Conservation (phyloP, 1,284 basidiomycete genomes). For the Cystobasidium sp. region DNA sequence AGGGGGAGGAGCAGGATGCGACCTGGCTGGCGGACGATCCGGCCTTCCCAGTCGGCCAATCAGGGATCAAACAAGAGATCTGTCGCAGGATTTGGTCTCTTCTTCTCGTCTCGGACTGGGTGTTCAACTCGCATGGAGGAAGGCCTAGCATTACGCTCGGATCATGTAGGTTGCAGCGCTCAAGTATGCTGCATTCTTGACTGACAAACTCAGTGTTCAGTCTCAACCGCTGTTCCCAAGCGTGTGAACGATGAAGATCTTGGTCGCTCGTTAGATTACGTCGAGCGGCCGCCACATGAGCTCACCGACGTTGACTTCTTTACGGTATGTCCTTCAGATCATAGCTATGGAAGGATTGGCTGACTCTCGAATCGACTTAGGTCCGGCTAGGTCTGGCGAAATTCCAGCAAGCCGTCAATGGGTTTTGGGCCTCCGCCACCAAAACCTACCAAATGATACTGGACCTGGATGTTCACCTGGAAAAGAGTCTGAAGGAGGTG, state of each 20-base stretch:
- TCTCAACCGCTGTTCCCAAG: constrained; percentile 1
- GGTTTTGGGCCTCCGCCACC: neutral
- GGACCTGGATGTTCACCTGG: neutral
- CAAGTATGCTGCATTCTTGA: neutral
- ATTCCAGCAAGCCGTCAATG: constrained; percentile 14
- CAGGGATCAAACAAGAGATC: constrained; percentile 14
- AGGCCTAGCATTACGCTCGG: constrained; percentile 3
- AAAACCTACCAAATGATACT: constrained; percentile 20
- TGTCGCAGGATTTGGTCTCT: constrained; percentile 14
- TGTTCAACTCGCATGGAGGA: constrained; percentile 23
- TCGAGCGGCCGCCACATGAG: constrained; percentile 16
- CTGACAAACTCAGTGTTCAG: neutral
- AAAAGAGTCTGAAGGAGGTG: neutral
- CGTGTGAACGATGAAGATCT: constrained; percentile 16
- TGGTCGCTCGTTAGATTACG: neutral
- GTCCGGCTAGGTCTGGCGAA: constrained; percentile 11
- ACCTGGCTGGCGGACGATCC: constrained; percentile 14
- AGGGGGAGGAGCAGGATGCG: constrained; percentile 11
- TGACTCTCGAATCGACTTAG: neutral
- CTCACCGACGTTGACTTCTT: constrained; percentile 18
- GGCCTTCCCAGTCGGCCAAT: constrained; percentile 1
- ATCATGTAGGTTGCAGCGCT: neutral
- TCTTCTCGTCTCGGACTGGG: constrained; percentile 25
- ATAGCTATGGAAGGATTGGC: neutral
- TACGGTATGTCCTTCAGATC: constrained; percentile 11